Base-by-base conservation (phyloP, 2,329 filamentous ascomycete species). In the Fusarium sterilihyphosum region DNA sequence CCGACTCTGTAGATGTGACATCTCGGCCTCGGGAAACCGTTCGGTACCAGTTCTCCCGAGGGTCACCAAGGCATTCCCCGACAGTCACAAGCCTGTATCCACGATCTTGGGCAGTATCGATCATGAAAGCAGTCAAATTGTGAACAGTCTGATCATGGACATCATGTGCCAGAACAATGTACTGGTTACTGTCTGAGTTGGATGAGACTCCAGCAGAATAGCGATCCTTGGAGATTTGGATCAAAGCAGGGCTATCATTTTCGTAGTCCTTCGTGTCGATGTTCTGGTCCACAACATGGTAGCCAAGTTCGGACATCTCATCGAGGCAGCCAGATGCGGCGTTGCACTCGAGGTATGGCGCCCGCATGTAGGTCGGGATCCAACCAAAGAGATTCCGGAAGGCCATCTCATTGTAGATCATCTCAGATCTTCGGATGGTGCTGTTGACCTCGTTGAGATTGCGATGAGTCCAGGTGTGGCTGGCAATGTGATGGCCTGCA, bases 251-350 rank as follows among this genome's bases (percentile, higher is more conserved):
- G 14, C 81, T 82, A 65, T 86, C 83, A 73, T 89, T 86, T 75
- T 88, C 82, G 77, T 89, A 91, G 80, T 91, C 90, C 71, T 90
- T 87, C 22, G 90, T 91, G 78, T 92, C 89, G 18, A 91, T 80
- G 76, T 90, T 87, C 73, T 87, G 88, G 76, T 87, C 88, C 67
- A 87, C 83, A 71, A 90, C 80, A 76, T 90, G 88, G 80, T 91
- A 91, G 46, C 86, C 87, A 35, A 90, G 78, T 31, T 73, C 73
- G 6, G 72, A 77, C 74, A 86, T 74, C 37, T 82, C 77, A 8
- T 74, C 71, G 47, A 82, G 77, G 69, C 85, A 86, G 26, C 82
- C 85, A n/a, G 83, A 84, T 12, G 65, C 77, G 14, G 69, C 67
- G 53, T 79, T 81, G 78, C 86, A 87, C 61, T 84, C 84, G 8